Evolutionary conservation across 139 green algal genomes (phyloP).

Genomic region (Volvox africanus): DNA sequence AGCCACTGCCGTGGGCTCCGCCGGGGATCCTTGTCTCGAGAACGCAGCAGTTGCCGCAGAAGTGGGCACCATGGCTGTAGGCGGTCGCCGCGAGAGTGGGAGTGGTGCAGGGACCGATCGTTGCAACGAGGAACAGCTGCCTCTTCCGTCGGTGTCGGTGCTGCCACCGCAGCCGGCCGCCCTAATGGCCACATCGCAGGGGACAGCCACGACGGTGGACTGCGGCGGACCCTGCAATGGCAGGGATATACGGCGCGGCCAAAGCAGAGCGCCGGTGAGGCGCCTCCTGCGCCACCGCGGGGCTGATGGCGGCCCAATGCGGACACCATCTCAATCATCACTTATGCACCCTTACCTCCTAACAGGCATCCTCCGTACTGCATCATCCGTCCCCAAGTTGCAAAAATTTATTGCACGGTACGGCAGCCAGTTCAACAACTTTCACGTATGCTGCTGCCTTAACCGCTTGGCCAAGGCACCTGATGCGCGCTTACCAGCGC

Average conservation of each 20-base stretch:
- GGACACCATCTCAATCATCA: neutral
- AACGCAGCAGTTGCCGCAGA: no score
- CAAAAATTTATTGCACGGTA: neutral
- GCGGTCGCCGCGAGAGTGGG: no score
- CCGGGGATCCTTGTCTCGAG: no score
- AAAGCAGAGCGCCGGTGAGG: neutral
- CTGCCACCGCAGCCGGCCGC: no score
- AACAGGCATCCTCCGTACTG: conserved; percentile 8
- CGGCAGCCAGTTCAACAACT: conserved; percentile 25
- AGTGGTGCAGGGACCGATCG: no score
- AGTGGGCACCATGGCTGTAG: neutral
- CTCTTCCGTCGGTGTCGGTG: neutral
- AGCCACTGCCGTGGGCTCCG: no score
- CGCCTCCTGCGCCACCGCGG: neutral
- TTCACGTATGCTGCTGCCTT: conserved; percentile 18
- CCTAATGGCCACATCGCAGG: no score
- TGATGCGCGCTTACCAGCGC: neutral
- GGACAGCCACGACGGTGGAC: neutral
- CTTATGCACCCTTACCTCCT: neutral
- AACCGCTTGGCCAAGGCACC: conserved; percentile 23
- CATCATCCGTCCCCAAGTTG: neutral
- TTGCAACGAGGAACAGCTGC: neutral
- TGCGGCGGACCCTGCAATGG: no score
- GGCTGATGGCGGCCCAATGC: no score
- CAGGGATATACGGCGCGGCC: neutral